Conservation (phyloP, 495 filamentous ascomycete genomes). For the Aeminium ludgeri region DNA sequence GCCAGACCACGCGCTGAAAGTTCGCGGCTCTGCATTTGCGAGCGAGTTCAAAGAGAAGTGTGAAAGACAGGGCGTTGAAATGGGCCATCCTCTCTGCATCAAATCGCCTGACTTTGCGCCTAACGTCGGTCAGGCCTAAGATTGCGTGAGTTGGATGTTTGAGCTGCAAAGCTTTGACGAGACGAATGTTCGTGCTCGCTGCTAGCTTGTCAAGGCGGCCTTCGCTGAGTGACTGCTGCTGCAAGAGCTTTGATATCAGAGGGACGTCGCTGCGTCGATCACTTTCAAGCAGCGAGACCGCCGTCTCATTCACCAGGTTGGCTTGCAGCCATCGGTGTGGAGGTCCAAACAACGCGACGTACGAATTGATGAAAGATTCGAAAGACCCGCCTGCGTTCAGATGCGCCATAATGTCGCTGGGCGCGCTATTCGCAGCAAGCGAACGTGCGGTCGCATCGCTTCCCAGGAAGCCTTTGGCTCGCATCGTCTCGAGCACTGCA, state of each 20-base stretch:
- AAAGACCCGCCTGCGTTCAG: neutral
- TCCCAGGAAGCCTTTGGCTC: conserved; percentile 1
- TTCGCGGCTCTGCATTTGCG: conserved; percentile 3
- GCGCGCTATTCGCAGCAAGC: neutral
- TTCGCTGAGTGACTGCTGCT: neutral
- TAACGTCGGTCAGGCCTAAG: too few species aligned
- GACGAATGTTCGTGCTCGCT: neutral
- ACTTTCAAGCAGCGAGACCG: neutral
- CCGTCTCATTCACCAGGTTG: conserved; percentile 3
- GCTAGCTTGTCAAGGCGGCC: neutral
- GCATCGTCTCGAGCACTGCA: conserved; percentile 1
- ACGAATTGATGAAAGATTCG: neutral
- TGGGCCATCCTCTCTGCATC: too few species aligned
- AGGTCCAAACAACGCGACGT: conserved; percentile 1
- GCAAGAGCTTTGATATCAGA: neutral
- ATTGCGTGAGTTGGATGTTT: too few species aligned
- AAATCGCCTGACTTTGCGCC: too few species aligned
- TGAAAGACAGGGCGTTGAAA: neutral
- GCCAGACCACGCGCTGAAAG: conserved; percentile 9
- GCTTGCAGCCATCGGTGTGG: conserved; percentile 3
- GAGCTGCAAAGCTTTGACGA: too few species aligned
- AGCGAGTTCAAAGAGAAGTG: conserved; percentile 6
- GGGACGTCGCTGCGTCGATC: neutral
- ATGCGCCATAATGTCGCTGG: neutral
- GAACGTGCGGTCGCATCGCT: neutral